Percentiles rank a stretch among this genome's conserved stretches.
These are phyloP conservation scores for Gastrolobium bilobum DNA, from an alignment of 306 rosid genomes.

Conservation along the genomic window DNA sequence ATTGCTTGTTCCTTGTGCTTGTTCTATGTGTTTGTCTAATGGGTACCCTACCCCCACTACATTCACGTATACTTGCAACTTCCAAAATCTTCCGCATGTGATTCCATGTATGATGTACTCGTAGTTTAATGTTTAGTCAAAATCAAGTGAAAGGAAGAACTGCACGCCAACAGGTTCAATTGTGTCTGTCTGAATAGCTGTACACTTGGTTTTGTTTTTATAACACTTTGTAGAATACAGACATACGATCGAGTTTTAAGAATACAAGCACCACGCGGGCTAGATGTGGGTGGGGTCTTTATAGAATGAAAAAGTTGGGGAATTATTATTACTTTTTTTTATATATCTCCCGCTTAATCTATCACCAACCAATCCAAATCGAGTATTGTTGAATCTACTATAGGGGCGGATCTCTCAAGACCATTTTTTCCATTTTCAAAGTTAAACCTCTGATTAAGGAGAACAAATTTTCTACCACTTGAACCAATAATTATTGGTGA, in stretches of 20 bases:
- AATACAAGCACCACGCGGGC: constrained; percentile 34
- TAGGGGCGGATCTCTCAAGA: too few species aligned
- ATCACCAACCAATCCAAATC: too few species aligned
- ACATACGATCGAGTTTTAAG: constrained; percentile 27
- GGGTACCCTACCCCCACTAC: constrained; percentile 33
- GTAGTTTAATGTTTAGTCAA: constrained; percentile 60
- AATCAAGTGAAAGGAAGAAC: constrained; percentile 46
- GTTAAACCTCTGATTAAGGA: too few species aligned
- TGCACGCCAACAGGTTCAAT: constrained; percentile 39
- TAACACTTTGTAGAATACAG: constrained; percentile 15
- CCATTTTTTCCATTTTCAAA: too few species aligned
- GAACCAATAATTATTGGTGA: not conserved
- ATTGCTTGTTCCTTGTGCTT: constrained; percentile 48
- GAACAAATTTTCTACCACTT: too few species aligned
- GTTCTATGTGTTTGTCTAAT: constrained; percentile 53
- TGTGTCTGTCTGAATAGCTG: constrained; percentile 50
- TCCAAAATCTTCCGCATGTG: constrained; percentile 41
- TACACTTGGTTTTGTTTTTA: constrained; percentile 25
- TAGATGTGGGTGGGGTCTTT: constrained; percentile 46
- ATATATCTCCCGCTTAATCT: too few species aligned
- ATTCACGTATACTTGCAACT: constrained; percentile 43
- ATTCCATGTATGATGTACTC: constrained; percentile 47
- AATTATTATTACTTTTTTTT: not conserved
- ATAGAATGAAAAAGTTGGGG: constrained; percentile 23
- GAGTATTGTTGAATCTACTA: too few species aligned